phyloP scores from a whole-genome alignment of 805 yeast species.

The Ogataea chonburiensis region DNA sequence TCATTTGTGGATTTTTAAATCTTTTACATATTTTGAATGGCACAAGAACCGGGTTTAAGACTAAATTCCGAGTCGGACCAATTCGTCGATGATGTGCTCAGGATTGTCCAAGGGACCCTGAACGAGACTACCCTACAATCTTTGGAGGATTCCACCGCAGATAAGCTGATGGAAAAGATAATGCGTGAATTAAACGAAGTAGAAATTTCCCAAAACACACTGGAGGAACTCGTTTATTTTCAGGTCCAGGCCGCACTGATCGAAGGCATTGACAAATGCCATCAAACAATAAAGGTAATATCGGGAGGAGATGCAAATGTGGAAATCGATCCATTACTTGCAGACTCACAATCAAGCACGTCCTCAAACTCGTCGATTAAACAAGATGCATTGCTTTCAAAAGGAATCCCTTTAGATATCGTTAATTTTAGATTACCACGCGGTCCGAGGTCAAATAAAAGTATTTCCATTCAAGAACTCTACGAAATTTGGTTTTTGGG shows the following conservation, averaged over 20 bases:
- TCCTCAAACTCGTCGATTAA: too few species aligned
- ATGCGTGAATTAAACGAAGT: neutral
- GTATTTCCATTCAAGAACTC: conserved; percentile 14
- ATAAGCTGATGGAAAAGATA: conserved; percentile 1
- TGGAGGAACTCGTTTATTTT: conserved; percentile 1
- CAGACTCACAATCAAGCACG: too few species aligned
- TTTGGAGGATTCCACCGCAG: neutral
- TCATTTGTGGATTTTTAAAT: too few species aligned
- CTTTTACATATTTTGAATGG: too few species aligned
- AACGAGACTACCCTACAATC: too few species aligned
- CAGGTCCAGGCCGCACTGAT: neutral
- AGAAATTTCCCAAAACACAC: neutral
- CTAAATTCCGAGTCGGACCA: too few species aligned
- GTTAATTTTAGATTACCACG: conserved; percentile 13
- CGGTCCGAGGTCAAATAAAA: conserved; percentile 18
- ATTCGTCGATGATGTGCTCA: too few species aligned
- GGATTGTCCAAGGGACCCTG: too few species aligned
- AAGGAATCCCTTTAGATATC: conserved; percentile 13
- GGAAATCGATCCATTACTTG: neutral
- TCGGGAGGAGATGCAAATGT: too few species aligned
- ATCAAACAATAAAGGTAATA: neutral
- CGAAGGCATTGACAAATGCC: neutral
- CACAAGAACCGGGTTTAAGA: too few species aligned
- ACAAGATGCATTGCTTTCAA: neutral
- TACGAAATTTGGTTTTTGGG: conserved; percentile 18